phyloP scores from a whole-genome alignment of 495 filamentous ascomycete species.

The Hypoxylon lenormandii region DNA sequence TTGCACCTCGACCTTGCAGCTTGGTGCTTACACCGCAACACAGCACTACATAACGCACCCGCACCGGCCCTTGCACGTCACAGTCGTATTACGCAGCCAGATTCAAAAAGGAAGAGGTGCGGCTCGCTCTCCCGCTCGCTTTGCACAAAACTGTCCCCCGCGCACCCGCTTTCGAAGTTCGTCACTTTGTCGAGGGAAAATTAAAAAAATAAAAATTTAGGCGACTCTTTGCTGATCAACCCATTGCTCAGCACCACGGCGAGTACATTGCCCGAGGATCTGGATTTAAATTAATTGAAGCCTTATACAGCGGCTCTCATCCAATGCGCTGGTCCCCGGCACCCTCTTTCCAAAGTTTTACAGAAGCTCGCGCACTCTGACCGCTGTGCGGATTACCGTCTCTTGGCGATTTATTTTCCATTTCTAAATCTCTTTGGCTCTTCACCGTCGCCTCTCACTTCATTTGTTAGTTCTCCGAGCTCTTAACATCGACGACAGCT shows the following conservation, averaged over 20 bases:
- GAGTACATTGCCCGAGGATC: conserved; percentile 31
- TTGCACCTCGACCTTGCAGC: neutral
- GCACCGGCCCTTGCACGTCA: conserved; percentile 48
- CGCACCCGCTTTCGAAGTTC: conserved; percentile 44
- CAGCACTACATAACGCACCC: conserved; percentile 35
- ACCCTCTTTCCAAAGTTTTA: conserved; percentile 16
- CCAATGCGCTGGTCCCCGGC: conserved; percentile 28
- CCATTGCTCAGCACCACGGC: conserved; percentile 45
- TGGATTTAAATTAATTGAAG: conserved; percentile 19
- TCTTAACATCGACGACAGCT: conserved; percentile 12
- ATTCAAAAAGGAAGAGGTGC: conserved; percentile 48
- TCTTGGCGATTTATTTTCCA: conserved; percentile 5
- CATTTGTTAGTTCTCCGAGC: conserved; percentile 7
- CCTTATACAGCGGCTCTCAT: conserved; percentile 22
- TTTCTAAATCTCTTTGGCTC: conserved; percentile 8
- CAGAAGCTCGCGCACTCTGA: conserved; percentile 3
- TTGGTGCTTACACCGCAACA: conserved; percentile 49
- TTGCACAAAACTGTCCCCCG: conserved; percentile 50
- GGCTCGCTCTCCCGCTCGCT: conserved; percentile 49
- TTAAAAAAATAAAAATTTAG: conserved; percentile 3
- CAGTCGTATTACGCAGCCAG: conserved; percentile 53
- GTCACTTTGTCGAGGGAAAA: conserved; percentile 15
- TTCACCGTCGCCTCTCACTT: conserved; percentile 1
- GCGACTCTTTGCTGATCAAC: conserved; percentile 31
- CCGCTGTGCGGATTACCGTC: conserved; percentile 18